Base-by-base conservation (phyloP, 352 stramenopile species). In the Globisporangium irregulare region DNA sequence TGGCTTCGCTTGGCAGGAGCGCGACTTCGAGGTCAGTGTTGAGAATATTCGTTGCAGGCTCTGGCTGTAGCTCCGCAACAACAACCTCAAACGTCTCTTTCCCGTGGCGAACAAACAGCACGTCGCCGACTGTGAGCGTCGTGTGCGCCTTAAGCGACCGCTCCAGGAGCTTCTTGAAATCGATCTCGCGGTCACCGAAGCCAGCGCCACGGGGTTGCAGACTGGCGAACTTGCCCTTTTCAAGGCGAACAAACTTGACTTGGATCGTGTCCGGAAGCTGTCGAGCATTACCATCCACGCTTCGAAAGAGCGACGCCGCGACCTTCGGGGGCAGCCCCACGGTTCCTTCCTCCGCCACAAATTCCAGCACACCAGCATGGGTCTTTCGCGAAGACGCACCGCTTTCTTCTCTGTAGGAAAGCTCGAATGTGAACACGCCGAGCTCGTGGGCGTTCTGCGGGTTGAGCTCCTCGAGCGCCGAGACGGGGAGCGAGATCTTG, bases 11-110 rank as follows among this genome's bases (percentile, higher is more conserved):
- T 14, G 88, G 87, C 64, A 92, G 67, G 41, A 95, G 67, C 50
- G 90, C 85, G 29, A 97, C 89, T 60, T 94, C 86, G 2, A 95
- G 74, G 55, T 97, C 89, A 5, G 83, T 90, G 60, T 94, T 93
- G 10, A 97, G 59, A 20, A 97, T 88, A 38, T 81, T 86, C 8
- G 94, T 72, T 8, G 82, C 74, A 29, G 43, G 24, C 25, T 94
- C 83, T 0, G 87, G 87, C 48, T 77, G 71, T n/a, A 95, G 61
- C 60, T 85, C 64, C 2, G 62, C 68, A 2, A 97, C 89, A 8
- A 76, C 57, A 12, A 97, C 78, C 67, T 93, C 80, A 41, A 95
- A 94, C 25, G 87, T 95, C 69, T 87, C 43, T 20, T 77, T 75
- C 22, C 87, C 88, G 62, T 95, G 82, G 12, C 84, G 78, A 8